Conservation (phyloP, 1,139 yeast species). For the Spathaspora sp. region DNA sequence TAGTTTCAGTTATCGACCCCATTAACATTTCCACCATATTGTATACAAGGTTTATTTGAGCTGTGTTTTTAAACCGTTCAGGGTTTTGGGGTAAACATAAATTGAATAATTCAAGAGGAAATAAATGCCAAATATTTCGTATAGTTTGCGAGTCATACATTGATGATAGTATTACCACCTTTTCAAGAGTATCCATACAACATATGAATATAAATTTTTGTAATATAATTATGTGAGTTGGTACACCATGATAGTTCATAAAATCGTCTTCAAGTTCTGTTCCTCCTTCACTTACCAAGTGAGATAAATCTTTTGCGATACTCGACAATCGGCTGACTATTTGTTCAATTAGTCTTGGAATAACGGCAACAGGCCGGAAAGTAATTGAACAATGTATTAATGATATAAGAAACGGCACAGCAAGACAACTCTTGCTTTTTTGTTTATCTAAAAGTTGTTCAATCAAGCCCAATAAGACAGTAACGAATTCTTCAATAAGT, state of each 20-base stretch:
- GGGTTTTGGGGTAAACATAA: constrained; percentile 39
- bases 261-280: constrained; percentile 33
- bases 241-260: constrained; percentile 32
- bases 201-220: constrained; percentile 51
- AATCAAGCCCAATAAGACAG: constrained; percentile 36
- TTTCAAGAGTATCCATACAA: constrained; percentile 57
- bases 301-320: constrained; percentile 21
- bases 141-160: constrained; percentile 22
- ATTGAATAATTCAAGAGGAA: constrained; percentile 24
- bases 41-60: constrained; percentile 40
- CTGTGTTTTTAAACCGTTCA: constrained; percentile 35
- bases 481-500: constrained; percentile 39
- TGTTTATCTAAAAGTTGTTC: constrained; percentile 21
- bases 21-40: constrained; percentile 42
- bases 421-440: constrained; percentile 22
- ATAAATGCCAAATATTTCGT: constrained; percentile 24
- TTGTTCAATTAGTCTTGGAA: constrained; percentile 24
- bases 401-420: constrained; percentile 57
- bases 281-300: constrained; percentile 13
- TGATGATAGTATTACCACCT: constrained; percentile 26
- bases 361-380: constrained; percentile 59
- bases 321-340: constrained; percentile 20
- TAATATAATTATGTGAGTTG: constrained; percentile 43
- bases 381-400: constrained; percentile 51
- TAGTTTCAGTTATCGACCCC: constrained; percentile 35